Evolutionary conservation across 306 rosid species (phyloP), one percentile per base, ranked within the genome.

Genomic region (Neltuma alba): DNA sequence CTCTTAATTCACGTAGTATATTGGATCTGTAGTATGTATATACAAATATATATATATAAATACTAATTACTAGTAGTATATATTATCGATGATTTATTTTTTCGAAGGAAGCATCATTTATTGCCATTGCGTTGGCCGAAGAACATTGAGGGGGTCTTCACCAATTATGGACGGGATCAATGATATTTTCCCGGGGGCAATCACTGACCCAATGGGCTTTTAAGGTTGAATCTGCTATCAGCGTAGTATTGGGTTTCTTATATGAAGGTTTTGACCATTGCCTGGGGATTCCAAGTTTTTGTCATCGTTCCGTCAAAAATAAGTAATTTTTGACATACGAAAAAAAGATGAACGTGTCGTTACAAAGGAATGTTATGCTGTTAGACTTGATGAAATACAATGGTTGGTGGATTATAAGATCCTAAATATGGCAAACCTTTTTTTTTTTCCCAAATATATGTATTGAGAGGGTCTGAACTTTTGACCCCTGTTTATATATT

Each of bases 191-290:
- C 2, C 28, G 18, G 5, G 20, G 3, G 41, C 52, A 63, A 76
- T 44, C 66, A 3, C 25, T 41, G 57, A 34, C 23, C 57, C 30
- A 66, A 63, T 54, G 79, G 84, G 68, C 76, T 38, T 84, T 16
- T 25, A 13, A 40, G 12, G 8, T 38, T 25, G 7, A 7, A 14
- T 55, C 0, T 20, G 50, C 14, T 9, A 1, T 8, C 8, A 0
- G 7, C 6, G 3, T 57, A 9, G 6, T 62, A 13, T 79, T 69
- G 81, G 78, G 60, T 61, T 75, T 69, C 79, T 28, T 16, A 33
- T 16, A 0, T 0, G 6, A 6, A 2, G 61, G 12, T 38, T 23
- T 37, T 58, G 65, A 58, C 1, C 13, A 9, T 25, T 5, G 18
- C 2, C 21, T 37, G 0, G 14, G 13, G 3, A 27, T 27, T 2